These are phyloP conservation scores for Pythium aquatile DNA, from an alignment of 352 stramenopile genomes.

Conservation along the genomic window DNA sequence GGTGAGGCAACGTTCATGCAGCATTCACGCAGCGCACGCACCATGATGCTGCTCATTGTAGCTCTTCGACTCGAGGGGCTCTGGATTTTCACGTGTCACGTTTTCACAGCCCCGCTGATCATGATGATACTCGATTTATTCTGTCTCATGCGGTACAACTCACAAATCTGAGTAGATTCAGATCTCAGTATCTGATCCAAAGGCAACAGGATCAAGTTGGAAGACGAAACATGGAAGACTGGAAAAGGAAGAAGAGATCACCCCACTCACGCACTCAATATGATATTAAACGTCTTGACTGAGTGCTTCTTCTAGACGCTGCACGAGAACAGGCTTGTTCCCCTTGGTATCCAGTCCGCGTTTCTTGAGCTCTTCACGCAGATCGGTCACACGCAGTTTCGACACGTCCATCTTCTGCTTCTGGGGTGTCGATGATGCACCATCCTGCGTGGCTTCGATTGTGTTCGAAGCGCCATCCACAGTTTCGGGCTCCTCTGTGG, in stretches of 20 bases:
- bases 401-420: slow-evolving; percentile 31
- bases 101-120: slow-evolving; percentile 13
- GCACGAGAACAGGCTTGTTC: slow-evolving; percentile 59
- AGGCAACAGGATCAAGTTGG: too few relatives aligned
- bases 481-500: neutral
- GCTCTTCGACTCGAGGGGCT: slow-evolving; percentile 18
- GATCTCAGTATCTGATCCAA: neutral
- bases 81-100: slow-evolving; percentile 31
- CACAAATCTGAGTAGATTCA: slow-evolving; percentile 9
- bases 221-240: too few relatives aligned
- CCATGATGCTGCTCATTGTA: slow-evolving; percentile 28
- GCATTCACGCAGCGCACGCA: slow-evolving; percentile 9
- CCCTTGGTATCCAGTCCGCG: slow-evolving; percentile 70
- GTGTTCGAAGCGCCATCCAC: neutral
- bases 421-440: slow-evolving; percentile 12
- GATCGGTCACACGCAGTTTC: slow-evolving; percentile 62
- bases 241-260: neutral
- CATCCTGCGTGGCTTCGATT: neutral
- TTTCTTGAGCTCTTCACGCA: slow-evolving; percentile 66
- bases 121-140: slow-evolving; percentile 21
- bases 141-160: slow-evolving; percentile 11
- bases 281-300: slow-evolving; percentile 33
- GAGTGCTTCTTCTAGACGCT: slow-evolving; percentile 60
- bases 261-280: slow-evolving; percentile 15
- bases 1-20: neutral